Evolutionary conservation across 2,329 filamentous ascomycete species (phyloP).

Genomic region (Westerdykella ornata): DNA sequence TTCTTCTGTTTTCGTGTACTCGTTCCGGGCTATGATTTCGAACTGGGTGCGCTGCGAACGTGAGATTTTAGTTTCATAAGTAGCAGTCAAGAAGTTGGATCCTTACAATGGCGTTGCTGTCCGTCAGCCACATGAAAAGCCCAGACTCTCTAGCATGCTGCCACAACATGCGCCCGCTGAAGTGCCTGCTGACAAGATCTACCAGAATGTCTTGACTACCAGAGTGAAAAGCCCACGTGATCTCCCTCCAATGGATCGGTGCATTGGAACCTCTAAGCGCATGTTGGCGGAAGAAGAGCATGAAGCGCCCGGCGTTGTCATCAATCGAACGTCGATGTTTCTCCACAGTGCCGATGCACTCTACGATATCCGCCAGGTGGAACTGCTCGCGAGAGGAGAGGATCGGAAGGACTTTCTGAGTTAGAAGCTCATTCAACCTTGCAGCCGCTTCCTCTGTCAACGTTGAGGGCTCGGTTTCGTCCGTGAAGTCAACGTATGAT

Average conservation of each 20-base stretch:
- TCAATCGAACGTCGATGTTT: conserved; percentile 84
- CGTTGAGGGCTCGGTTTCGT: conserved; percentile 51
- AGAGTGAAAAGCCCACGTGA: conserved; percentile 79
- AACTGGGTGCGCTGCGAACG: conserved; percentile 63
- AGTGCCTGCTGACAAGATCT: conserved; percentile 74
- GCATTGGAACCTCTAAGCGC: conserved; percentile 54
- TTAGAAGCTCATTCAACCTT: conserved; percentile 69
- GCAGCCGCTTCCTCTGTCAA: conserved; percentile 66
- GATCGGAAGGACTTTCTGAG: conserved; percentile 65
- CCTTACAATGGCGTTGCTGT: conserved; percentile 68
- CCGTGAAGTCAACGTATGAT: conserved; percentile 48
- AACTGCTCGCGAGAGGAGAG: conserved; percentile 83
- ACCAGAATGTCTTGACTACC: conserved; percentile 81
- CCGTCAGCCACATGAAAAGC: conserved; percentile 90
- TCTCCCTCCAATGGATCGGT: conserved; percentile 64
- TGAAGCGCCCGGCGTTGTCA: conserved; percentile 78
- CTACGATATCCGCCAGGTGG: conserved; percentile 73
- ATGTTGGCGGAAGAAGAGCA: conserved; percentile 81
- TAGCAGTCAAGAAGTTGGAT: no score
- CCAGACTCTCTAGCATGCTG: conserved; percentile 77
- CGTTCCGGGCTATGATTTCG: conserved; percentile 83
- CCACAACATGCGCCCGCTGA: conserved; percentile 76
- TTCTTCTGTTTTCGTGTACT: conserved; percentile 80
- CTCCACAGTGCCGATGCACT: conserved; percentile 77
- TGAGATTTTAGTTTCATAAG: conserved; percentile 9